A percentile compares a stretch with the other conserved stretches of the same genome.
phyloP scores from a whole-genome alignment of 1,139 yeast species.

The Kodamaea derodonti region DNA sequence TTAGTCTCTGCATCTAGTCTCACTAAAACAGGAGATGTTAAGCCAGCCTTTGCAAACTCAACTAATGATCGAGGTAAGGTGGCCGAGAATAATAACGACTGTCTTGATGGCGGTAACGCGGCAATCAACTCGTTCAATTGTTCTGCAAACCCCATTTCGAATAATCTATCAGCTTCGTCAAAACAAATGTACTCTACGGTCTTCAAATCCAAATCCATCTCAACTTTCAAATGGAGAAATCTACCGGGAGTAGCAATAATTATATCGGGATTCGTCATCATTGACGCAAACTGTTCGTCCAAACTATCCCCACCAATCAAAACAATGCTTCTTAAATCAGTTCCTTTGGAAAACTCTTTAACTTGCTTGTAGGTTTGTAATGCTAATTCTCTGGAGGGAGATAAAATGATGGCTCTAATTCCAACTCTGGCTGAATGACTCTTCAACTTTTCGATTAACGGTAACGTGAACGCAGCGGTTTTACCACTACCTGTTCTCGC shows the following conservation, averaged over 20 bases:
- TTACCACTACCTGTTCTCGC: constrained; percentile 99
- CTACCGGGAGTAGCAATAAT: constrained; percentile 98
- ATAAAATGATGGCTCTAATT: constrained; percentile 78
- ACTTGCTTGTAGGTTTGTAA: constrained; percentile 86
- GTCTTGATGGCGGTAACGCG: constrained; percentile 76
- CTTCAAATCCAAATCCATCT: constrained; percentile 83
- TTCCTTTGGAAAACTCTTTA: constrained; percentile 80
- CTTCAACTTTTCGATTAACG: constrained; percentile 81
- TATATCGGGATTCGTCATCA: constrained; percentile 94
- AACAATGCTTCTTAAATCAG: constrained; percentile 75
- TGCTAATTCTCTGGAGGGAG: constrained; percentile 95
- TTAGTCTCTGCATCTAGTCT: constrained; percentile 90
- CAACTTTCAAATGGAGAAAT: constrained; percentile 90
- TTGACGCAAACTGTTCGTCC: constrained; percentile 90
- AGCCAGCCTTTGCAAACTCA: constrained; percentile 96
- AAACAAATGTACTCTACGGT: constrained; percentile 87
- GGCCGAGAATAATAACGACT: constrained; percentile 88
- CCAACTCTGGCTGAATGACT: constrained; percentile 86
- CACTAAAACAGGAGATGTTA: constrained; percentile 85
- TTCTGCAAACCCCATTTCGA: constrained; percentile 96
- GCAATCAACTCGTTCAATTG: constrained; percentile 88
- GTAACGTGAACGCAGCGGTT: constrained; percentile 95
- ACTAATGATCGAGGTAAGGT: constrained; percentile 90
- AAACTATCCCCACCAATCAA: constrained; percentile 96
- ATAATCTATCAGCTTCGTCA: constrained; percentile 97